These are phyloP conservation scores for Dalechampia spathulata DNA, from an alignment of 441 rosid genomes.

Conservation along the genomic window DNA sequence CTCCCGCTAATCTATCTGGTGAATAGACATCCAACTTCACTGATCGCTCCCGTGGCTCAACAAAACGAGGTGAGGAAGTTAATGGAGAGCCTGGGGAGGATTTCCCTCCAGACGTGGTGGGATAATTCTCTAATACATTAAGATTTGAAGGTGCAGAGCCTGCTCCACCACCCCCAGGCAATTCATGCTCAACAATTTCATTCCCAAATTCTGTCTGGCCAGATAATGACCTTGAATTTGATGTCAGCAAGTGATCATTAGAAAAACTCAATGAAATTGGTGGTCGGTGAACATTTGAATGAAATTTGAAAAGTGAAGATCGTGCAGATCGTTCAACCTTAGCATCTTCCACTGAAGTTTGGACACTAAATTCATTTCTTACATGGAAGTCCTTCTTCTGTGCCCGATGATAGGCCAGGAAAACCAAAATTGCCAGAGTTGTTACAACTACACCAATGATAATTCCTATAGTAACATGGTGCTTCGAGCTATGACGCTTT, in stretches of 20 bases:
- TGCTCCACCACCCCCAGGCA: conserved; percentile 26
- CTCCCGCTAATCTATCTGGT: conserved; percentile 92
- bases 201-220: conserved; percentile 43
- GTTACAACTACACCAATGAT: conserved; percentile 70
- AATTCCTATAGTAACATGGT: conserved; percentile 52
- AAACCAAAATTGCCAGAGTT: conserved; percentile 54
- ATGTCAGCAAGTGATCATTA: conserved; percentile 74
- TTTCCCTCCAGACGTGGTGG: conserved; percentile 60
- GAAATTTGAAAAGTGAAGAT: conserved; percentile 63
- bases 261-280: conserved; percentile 76
- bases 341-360: conserved; percentile 38
- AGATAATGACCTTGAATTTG: conserved; percentile 74
- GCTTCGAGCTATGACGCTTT: conserved; percentile 37
- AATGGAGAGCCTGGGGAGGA: conserved; percentile 75
- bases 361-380: conserved; percentile 43
- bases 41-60: conserved; percentile 47
- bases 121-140: conserved; percentile 49
- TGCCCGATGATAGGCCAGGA: conserved; percentile 66
- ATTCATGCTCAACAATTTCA: conserved; percentile 60
- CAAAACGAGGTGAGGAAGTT: conserved; percentile 70
- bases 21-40: conserved; percentile 75
- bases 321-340: conserved; percentile 54
- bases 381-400: conserved; percentile 61
- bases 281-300: conserved; percentile 43
- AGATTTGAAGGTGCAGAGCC: conserved; percentile 38